Percentiles rank a stretch among this genome's conserved stretches.
phyloP scores from a whole-genome alignment of 345 rosid genomes.

The Rhizophora mangle region DNA sequence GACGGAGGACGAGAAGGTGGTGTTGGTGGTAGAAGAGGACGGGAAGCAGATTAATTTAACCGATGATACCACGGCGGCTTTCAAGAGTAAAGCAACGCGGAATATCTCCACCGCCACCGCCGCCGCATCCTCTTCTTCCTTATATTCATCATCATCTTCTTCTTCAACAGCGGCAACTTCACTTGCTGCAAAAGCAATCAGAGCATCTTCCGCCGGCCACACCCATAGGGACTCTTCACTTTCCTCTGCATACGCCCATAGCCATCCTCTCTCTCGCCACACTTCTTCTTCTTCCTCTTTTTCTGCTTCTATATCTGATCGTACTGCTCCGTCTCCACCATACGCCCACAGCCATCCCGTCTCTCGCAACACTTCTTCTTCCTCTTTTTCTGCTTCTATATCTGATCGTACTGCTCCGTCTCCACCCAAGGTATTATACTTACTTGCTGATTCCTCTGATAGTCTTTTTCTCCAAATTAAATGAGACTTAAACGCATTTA shows the following conservation, averaged over 20 bases:
- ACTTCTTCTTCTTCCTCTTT: neutral
- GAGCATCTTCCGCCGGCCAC: slow-evolving; percentile 32
- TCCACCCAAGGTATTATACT: slow-evolving; percentile 2
- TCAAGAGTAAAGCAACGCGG: too few relatives aligned
- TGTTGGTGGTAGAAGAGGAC: too few relatives aligned
- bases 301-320: neutral
- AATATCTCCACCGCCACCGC: too few relatives aligned
- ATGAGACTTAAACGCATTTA: too few relatives aligned
- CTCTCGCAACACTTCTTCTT: slow-evolving; percentile 7
- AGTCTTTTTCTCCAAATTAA: too few relatives aligned
- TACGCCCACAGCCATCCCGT: slow-evolving; percentile 14
- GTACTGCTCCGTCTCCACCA: neutral
- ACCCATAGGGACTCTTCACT: slow-evolving; percentile 26
- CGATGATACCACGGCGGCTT: too few relatives aligned
- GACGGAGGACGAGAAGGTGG: too few relatives aligned
- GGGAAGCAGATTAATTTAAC: too few relatives aligned
- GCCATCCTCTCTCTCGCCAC: slow-evolving; percentile 13
- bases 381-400: neutral
- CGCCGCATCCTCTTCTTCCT: too few relatives aligned
- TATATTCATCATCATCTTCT: too few relatives aligned
- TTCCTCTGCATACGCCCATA: slow-evolving; percentile 29
- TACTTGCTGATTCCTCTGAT: too few relatives aligned
- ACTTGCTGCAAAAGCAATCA: slow-evolving; percentile 29
- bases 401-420: neutral
- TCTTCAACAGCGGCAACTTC: slow-evolving; percentile 5